Base-by-base conservation (phyloP, 2,329 filamentous ascomycete genomes). In the Exophiala aquamarina region DNA sequence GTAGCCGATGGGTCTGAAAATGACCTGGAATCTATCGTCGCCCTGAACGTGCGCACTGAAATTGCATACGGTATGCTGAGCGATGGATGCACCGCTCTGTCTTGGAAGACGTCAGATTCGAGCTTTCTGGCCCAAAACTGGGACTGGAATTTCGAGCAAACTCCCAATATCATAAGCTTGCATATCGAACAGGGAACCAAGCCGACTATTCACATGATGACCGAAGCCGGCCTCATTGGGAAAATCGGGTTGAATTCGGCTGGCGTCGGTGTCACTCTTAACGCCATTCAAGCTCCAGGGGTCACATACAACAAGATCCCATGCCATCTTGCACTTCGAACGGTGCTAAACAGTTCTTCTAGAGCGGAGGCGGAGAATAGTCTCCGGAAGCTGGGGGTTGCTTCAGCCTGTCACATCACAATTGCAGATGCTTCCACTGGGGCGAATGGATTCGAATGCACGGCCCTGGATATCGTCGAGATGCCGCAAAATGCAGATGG, bases 31-130 rank as follows among this genome's bases (percentile, higher is more conserved):
- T 73, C 77, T 18, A 77, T 83, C 31, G 64, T 82, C 7, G 78
- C 79, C 0, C 61, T 82, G 42, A 82, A 83, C 52, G 77, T 80
- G 18, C 72, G 79, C 10, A 82, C 78, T 0, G 79, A 82, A 59
- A 80, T 82, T 40, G 74, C 76, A 1, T 78, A 79, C 52, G 79
- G 79, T 0, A 61, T 75, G 48, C 78, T 79, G 52, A 74, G 66
- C 34, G 79, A 83, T 58, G 79, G 79, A 8, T 83, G 79, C 55
- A 81, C 79, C 3, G 70, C 75, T 14, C 58, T 82, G 8, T 70
- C 70, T 7, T 81, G 76, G 76, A 68, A 70, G 40, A 75, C 69
- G 3, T 53, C 47, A 3, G 58, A 61, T 1, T 49, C 54, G 5
- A 58, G 66, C 15, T 73, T 72, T 44, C 59, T 81, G 8, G 74